Evolutionary conservation across 768 basidiomycete genomes (phyloP).

Genomic region (Termitomyces sp.): DNA sequence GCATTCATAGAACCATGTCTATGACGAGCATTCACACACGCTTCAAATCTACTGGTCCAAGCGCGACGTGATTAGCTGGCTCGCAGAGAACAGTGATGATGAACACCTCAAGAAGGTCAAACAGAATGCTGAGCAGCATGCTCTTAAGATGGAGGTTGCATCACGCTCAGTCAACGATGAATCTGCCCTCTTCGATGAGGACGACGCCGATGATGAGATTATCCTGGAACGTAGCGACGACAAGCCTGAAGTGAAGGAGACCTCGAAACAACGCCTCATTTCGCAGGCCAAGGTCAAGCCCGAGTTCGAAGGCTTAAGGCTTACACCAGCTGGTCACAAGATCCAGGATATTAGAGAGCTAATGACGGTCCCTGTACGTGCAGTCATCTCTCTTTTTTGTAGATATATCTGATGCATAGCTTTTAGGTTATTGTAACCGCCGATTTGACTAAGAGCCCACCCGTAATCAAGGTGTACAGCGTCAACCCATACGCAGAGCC

Average conservation of each 20-base stretch:
- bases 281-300: slow-evolving; percentile 76
- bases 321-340: slow-evolving; percentile 75
- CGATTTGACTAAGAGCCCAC: slow-evolving; percentile 92
- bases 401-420: slow-evolving; percentile 5
- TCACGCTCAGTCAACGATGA: slow-evolving; percentile 86
- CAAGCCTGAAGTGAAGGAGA: slow-evolving; percentile 41
- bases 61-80: slow-evolving; percentile 90
- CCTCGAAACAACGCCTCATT: slow-evolving; percentile 72
- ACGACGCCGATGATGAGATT: slow-evolving; percentile 80
- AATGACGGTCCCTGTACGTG: slow-evolving; percentile 86
- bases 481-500: slow-evolving; percentile 83
- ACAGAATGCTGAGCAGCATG: slow-evolving; percentile 87
- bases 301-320: slow-evolving; percentile 79
- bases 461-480: slow-evolving; percentile 96
- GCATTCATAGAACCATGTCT: slow-evolving; percentile 76
- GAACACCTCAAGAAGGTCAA: slow-evolving; percentile 95
- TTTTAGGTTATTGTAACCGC: slow-evolving; percentile 91
- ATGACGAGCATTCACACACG: slow-evolving; percentile 91
- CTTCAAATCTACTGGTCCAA: slow-evolving; percentile 96
- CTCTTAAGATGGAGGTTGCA: slow-evolving; percentile 86
- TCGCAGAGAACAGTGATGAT: slow-evolving; percentile 94
- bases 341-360: slow-evolving; percentile 94
- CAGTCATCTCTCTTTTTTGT: neutral
- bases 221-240: slow-evolving; percentile 25
- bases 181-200: slow-evolving; percentile 84